Evolutionary conservation across 345 rosid species (phyloP), one percentile per base, ranked within the genome.

Genomic region (Eucalyptus coolabah): DNA sequence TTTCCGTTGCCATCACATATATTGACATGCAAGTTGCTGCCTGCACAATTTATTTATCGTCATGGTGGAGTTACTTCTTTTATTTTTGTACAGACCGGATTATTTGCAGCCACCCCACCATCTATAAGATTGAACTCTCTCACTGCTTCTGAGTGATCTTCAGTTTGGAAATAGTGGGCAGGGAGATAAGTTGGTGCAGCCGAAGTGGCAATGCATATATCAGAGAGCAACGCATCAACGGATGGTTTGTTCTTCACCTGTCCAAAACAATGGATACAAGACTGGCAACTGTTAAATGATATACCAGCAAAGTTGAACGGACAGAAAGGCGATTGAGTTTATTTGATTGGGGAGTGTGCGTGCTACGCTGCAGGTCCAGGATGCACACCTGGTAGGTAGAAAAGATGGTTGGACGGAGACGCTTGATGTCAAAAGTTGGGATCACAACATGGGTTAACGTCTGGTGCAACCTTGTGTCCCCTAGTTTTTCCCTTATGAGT

Each of bases 321-420:
- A 9, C 13, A 18, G 42, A 69, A 34, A 34, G 81, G 81, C 26
- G 2, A 69, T 9, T 5, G 24, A 4, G 24, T 69, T 4, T 8
- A n/a, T 67, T 67, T 67, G 34, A 67, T 67, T n/a, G 77, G 40
- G 49, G n/a, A 85, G 50, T 16, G 23, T 47, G 87, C 49, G 9
- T 28, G 67, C 60, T 6, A 37, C 6, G 45, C 10, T 19, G 18
- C 32, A 50, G 60, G 42, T 8, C 49, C 23, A 59, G n/a, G 50
- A 63, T 69, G 42, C 81, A 69, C 40, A 49, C 65, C 91, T 90
- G 77, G 63, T 88, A 89, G 56, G 65, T 91, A 63, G 93, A 92
- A 54, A 90, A 90, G 60, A 90, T 88, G 80, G 88, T 90, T 9
- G 93, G 91, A 32, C 91, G 92, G 28, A 92, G 88, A 24, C 63